Evolutionary conservation across 148 eudicot genomes (phyloP).

Genomic region (Fagopyrum tataricum): DNA sequence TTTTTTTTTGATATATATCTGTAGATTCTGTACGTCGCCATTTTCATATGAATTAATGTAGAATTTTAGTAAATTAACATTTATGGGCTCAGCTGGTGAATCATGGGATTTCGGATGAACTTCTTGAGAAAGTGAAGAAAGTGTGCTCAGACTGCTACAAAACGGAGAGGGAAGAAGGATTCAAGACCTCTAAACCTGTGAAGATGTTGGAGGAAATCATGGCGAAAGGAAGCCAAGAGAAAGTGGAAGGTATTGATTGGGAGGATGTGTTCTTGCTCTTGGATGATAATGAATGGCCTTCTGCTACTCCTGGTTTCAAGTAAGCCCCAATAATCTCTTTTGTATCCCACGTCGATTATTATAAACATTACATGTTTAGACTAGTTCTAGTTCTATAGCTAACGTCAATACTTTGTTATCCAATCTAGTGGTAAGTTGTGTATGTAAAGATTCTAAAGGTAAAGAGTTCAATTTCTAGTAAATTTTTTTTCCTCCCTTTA

Average conservation of each 20-base stretch:
- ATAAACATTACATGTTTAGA: no score
- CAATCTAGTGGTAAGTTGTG: no score
- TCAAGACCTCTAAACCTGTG: slow-evolving; percentile 35
- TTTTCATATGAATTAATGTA: no score
- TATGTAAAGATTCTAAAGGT: no score
- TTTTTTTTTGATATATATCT: background rate
- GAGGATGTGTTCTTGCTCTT: slow-evolving; percentile 78
- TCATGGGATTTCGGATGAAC: slow-evolving; percentile 82
- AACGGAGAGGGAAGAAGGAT: slow-evolving; percentile 61
- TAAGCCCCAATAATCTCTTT: slow-evolving; percentile 25
- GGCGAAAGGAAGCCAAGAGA: slow-evolving; percentile 14
- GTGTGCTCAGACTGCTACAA: slow-evolving; percentile 54
- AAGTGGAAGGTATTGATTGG: slow-evolving; percentile 51
- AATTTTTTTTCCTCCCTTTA: no score
- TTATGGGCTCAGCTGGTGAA: slow-evolving; percentile 54
- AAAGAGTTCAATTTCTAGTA: no score
- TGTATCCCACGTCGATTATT: no score
- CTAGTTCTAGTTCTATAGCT: no score
- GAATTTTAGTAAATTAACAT: no score
- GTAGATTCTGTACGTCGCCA: no score
- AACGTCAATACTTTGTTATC: no score
- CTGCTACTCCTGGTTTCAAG: slow-evolving; percentile 64
- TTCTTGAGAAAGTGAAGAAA: slow-evolving; percentile 76
- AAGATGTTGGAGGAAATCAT: slow-evolving; percentile 37
- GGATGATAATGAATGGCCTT: slow-evolving; percentile 74